Conservation (phyloP, 768 basidiomycete species). For the Pisolithus tinctorius region DNA sequence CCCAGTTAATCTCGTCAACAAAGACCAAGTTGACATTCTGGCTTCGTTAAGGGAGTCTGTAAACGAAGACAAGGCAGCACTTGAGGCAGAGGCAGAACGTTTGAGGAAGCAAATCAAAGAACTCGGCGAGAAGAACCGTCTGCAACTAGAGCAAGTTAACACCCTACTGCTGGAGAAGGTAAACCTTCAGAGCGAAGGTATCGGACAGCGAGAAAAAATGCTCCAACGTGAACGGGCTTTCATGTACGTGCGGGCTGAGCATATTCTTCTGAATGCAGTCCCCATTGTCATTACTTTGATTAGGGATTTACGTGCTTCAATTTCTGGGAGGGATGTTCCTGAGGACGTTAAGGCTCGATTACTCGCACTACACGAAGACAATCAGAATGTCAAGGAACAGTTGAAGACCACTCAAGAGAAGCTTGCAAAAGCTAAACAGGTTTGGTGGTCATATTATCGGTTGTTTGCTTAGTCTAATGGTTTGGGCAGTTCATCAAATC, state of each 20-base stretch:
- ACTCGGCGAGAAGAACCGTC: conserved; percentile 73
- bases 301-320: conserved; percentile 71
- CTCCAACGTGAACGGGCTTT: conserved; percentile 82
- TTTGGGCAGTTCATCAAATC: conserved; percentile 75
- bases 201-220: conserved; percentile 81
- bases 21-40: conserved; percentile 89
- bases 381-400: conserved; percentile 61
- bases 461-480: not conserved
- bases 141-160: conserved; percentile 89
- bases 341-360: conserved; percentile 76
- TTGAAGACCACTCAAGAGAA: conserved; percentile 69
- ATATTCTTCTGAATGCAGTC: not conserved
- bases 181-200: conserved; percentile 83
- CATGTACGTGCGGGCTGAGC: conserved; percentile 42
- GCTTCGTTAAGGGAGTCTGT: conserved; percentile 81
- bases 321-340: conserved; percentile 74
- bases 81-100: conserved; percentile 62
- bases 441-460: conserved; percentile 24
- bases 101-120: conserved; percentile 65
- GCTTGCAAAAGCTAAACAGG: conserved; percentile 71
- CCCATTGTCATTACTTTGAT: not conserved
- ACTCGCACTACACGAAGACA: conserved; percentile 73
- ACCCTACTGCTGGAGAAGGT: conserved; percentile 86
- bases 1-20: conserved; percentile 84
- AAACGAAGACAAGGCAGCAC: conserved; percentile 73